These are phyloP conservation scores for Rosa multiflora DNA, from an alignment of 306 rosid species.

Conservation along the genomic window DNA sequence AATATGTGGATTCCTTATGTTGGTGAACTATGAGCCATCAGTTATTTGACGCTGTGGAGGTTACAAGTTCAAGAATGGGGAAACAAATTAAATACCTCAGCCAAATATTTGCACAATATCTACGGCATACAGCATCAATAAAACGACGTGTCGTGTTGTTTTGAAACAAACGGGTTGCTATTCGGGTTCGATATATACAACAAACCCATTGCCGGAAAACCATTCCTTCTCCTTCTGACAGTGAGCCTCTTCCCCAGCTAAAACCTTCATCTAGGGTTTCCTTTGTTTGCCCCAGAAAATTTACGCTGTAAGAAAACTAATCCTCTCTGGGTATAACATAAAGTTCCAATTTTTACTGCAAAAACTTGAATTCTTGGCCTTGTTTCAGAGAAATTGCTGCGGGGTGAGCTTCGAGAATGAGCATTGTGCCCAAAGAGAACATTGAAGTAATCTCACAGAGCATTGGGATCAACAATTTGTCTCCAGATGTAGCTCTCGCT, in stretches of 20 bases:
- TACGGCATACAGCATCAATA: background rate
- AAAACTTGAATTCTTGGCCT: background rate
- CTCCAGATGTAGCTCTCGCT: slow-evolving; percentile 78
- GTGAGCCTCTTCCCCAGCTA: background rate
- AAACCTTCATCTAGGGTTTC: slow-evolving; percentile 3
- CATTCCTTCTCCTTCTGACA: background rate
- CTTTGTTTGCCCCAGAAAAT: background rate
- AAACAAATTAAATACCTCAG: too few relatives aligned
- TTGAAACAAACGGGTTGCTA: background rate
- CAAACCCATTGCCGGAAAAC: background rate
- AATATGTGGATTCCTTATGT: too few relatives aligned
- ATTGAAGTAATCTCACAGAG: slow-evolving; percentile 90
- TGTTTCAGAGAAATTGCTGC: background rate
- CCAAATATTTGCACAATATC: too few relatives aligned
- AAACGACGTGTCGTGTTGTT: background rate
- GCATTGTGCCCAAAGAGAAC: slow-evolving; percentile 71
- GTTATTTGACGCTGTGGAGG: too few relatives aligned
- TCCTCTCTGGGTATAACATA: background rate
- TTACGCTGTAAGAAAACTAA: background rate
- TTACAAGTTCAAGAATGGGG: too few relatives aligned
- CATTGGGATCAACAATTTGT: slow-evolving; percentile 74
- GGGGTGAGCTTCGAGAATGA: slow-evolving; percentile 44
- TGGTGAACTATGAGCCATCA: too few relatives aligned
- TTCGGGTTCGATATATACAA: background rate
- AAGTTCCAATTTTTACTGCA: background rate